These are phyloP conservation scores for Talaromyces sp. DNA, from an alignment of 2,329 filamentous ascomycete species.

Conservation along the genomic window DNA sequence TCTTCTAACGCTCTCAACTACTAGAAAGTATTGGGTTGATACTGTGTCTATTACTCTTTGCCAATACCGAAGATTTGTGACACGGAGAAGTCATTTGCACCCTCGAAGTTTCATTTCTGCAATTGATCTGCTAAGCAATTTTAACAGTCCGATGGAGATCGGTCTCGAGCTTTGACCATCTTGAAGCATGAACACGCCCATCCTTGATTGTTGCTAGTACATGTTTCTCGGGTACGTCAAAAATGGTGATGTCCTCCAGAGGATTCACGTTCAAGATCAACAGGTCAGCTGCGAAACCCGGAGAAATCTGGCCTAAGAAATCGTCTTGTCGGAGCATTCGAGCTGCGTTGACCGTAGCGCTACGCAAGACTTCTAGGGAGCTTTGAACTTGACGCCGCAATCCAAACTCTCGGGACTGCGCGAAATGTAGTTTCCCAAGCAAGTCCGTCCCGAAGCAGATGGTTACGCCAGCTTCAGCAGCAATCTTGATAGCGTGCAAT, in stretches of 20 bases:
- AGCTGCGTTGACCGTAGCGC: slow-evolving; percentile 50
- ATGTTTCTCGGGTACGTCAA: slow-evolving; percentile 29
- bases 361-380: slow-evolving; percentile 42
- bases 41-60: too few relatives aligned
- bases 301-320: slow-evolving; percentile 46
- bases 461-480: slow-evolving; percentile 47
- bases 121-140: neutral
- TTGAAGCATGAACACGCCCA: slow-evolving; percentile 41
- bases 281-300: slow-evolving; percentile 50
- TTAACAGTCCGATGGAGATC: slow-evolving; percentile 17
- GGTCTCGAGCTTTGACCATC: slow-evolving; percentile 17
- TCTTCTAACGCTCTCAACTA: too few relatives aligned
- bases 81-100: neutral
- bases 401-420: slow-evolving; percentile 48
- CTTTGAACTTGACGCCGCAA: slow-evolving; percentile 41
- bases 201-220: slow-evolving; percentile 46
- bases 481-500: slow-evolving; percentile 43
- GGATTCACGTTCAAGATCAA: slow-evolving; percentile 50
- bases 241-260: slow-evolving; percentile 49
- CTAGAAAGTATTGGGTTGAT: too few relatives aligned
- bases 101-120: neutral
- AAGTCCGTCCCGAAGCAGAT: slow-evolving; percentile 55
- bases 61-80: neutral
- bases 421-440: slow-evolving; percentile 44
- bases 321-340: slow-evolving; percentile 43